Conservation (phyloP, 164 flowering plant genomes). For the Euptelea pleiosperma region DNA sequence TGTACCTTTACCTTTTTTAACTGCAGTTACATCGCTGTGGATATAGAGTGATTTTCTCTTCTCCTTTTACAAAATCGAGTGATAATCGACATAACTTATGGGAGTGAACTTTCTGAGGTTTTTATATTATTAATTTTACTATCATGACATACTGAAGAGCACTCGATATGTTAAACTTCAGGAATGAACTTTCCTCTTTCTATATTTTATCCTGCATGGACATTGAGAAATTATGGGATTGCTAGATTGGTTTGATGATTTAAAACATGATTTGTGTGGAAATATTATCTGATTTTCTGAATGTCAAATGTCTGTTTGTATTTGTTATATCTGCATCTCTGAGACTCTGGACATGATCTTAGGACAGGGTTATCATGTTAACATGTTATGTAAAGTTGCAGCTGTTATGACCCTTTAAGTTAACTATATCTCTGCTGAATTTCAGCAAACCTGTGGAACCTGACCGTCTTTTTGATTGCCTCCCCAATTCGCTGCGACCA, state of each 20-base stretch:
- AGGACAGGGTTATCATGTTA: too few relatives aligned
- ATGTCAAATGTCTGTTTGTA: not conserved
- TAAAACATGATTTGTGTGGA: not conserved
- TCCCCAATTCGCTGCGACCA: constrained; percentile 75
- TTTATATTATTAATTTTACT: too few relatives aligned
- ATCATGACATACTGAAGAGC: too few relatives aligned
- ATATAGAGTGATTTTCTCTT: not conserved
- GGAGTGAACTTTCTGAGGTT: too few relatives aligned
- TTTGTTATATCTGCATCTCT: not conserved
- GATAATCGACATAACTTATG: not conserved
- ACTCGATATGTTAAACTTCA: too few relatives aligned
- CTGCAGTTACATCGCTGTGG: not conserved
- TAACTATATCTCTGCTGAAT: constrained; percentile 8
- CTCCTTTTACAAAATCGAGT: not conserved
- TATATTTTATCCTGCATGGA: not conserved
- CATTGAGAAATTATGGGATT: too few relatives aligned
- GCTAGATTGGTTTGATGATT: too few relatives aligned
- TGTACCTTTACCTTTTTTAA: not conserved
- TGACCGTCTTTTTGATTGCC: constrained; percentile 88
- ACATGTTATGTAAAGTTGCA: not conserved
- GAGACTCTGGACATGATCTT: too few relatives aligned
- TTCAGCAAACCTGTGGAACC: constrained; percentile 97
- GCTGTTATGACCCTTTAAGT: not conserved
- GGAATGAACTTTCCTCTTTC: constrained; percentile 3
- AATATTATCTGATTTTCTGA: not conserved